These are phyloP conservation scores for Hypoxylon intermedium DNA, from an alignment of 495 filamentous ascomycete genomes.

Conservation along the genomic window DNA sequence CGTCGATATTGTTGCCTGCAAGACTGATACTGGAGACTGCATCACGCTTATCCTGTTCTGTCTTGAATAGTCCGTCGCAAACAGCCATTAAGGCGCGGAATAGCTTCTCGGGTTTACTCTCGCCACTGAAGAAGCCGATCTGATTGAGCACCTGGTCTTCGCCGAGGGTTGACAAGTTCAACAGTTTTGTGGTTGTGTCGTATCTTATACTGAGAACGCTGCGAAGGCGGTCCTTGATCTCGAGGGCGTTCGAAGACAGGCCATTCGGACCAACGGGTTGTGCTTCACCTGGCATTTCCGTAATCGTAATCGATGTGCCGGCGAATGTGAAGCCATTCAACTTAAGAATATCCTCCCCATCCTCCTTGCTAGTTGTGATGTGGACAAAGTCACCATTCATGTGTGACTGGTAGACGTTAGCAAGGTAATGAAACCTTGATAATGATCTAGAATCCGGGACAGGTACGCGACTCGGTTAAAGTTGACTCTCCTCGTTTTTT, in stretches of 20 bases:
- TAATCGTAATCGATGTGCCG: constrained; percentile 63
- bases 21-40: constrained; percentile 79
- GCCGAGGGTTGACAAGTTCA: constrained; percentile 78
- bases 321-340: constrained; percentile 72
- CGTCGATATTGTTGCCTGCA: constrained; percentile 74
- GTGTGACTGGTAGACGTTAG: constrained; percentile 78
- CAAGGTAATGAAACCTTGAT: constrained; percentile 63
- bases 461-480: constrained; percentile 43
- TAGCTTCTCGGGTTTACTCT: constrained; percentile 79
- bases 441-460: constrained; percentile 53
- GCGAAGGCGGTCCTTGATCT: constrained; percentile 53
- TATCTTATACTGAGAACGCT: constrained; percentile 77
- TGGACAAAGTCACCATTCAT: constrained; percentile 73
- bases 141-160: constrained; percentile 69
- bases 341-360: constrained; percentile 65
- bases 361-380: constrained; percentile 68
- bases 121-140: constrained; percentile 77
- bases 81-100: constrained; percentile 89
- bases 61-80: constrained; percentile 73
- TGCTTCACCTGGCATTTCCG: constrained; percentile 42
- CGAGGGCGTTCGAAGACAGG: constrained; percentile 51
- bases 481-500: constrained; percentile 56
- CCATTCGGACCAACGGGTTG: constrained; percentile 30
- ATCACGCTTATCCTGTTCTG: constrained; percentile 67
- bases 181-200: constrained; percentile 68